Percentiles rank a stretch among this genome's conserved stretches.
Conservation (phyloP, 805 yeast species). For the Yueomyces sinensis region DNA sequence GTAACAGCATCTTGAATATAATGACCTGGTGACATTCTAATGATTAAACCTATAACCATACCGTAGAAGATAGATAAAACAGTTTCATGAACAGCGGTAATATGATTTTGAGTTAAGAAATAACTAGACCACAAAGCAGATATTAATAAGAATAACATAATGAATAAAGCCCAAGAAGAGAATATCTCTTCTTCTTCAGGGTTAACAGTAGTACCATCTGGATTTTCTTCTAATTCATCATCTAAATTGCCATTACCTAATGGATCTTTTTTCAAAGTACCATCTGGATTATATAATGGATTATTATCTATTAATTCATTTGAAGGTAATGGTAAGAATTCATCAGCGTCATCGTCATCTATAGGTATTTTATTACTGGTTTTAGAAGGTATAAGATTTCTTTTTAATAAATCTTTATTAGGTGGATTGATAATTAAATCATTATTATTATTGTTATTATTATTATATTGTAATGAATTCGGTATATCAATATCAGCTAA, state of each 20-base stretch:
- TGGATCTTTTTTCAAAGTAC: not conserved
- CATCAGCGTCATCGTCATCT: constrained; percentile 25
- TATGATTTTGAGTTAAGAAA: constrained; percentile 78
- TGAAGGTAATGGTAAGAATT: constrained; percentile 24
- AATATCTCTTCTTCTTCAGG: constrained; percentile 92
- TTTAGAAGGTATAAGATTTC: no score
- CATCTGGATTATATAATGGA: not conserved
- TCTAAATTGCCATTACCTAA: not conserved
- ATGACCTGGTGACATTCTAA: constrained; percentile 89
- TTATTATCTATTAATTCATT: not conserved
- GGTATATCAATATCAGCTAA: no score
- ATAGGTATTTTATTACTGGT: not conserved
- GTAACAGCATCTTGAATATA: constrained; percentile 95
- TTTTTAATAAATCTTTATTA: no score
- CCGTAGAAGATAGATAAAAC: constrained; percentile 94
- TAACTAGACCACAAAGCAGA: constrained; percentile 93
- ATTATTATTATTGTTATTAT: no score
- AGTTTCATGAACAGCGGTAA: constrained; percentile 95
- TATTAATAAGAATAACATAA: constrained; percentile 63
- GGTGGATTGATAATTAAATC: no score
- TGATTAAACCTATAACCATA: constrained; percentile 85
- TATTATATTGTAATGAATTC: no score
- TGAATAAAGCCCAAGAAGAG: constrained; percentile 94
- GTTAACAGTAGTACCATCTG: constrained; percentile 44
- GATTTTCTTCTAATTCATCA: constrained; percentile 36